Base-by-base conservation (phyloP, 768 basidiomycete genomes). In the Amanita molliuscula region DNA sequence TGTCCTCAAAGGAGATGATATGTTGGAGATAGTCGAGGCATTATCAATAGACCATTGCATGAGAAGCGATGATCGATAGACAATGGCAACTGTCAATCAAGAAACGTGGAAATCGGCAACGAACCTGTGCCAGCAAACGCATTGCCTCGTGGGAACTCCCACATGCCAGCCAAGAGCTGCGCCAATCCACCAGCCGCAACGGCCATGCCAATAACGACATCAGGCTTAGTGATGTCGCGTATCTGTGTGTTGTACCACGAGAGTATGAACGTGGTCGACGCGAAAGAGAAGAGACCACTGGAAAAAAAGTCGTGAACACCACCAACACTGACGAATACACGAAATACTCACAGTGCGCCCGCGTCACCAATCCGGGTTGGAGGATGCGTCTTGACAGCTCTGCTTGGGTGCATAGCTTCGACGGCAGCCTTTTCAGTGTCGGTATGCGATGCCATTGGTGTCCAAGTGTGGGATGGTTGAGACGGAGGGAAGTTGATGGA, bases 141-240 rank as follows among this genome's bases (percentile, higher is more conserved):
- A 55, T 89, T 88, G 0, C 81, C 81, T 28, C 74, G 66, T 13
- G 79, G 77, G 66, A 82, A 84, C 64, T 83, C 82, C 88, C 88
- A 91, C 84, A 92, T 89, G 36, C 92, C 92, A 26, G 90, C 91
- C 34, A 93, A 67, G 41, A 94, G 71, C 62, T 94, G 92, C 10
- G 75, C 82, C 28, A 93, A 79, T 53, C 92, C 92, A 55, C 91
- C 92, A 54, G 78, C 78, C 65, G 81, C 86, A 56, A 88, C 60
- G 21, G 89, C 88, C 89, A 94, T 90, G 45, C 89, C 92, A 44
- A 91, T 74, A 43, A 90, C 79, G 25, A 81, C 77, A 51, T 91
- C 89, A 35, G 86, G 80, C 4, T 60, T 58, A 15, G 58, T 54
- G 54, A 89, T 70, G 20, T 65, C 59, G n/a, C 81, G 74, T 1